Evolutionary conservation across 2,329 filamentous ascomycete genomes (phyloP), one percentile per base, ranked within the genome.

Genomic region (Plectosphaerella cucumerina): DNA sequence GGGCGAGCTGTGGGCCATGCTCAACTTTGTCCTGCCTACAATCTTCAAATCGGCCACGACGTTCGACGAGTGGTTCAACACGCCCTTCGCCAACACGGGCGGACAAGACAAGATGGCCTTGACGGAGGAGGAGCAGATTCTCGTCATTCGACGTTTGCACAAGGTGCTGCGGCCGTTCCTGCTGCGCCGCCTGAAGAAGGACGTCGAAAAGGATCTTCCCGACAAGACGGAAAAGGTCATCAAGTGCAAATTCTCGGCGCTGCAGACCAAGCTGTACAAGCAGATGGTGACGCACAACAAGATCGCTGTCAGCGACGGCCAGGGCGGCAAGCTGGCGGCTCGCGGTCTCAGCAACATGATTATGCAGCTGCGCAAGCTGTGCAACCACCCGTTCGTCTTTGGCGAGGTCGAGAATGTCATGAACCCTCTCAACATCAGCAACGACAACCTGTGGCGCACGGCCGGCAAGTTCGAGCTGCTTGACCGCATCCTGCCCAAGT

Each of bases 11-110:
- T 99, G 94, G 94, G 90, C 94, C 22, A 86, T 99, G 77, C 87
- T 99, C 63, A 99, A 99, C 74, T 99, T 99, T 69, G 94, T 97
- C 39, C 77, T 99, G 46, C 94, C 94, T 3, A 97, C 90, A 60
- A 99, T 99, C 59, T 99, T 99, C 85, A 99, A 99, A 69, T 97
- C 94, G 2, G 91, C 93, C 56, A 97, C 94, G 67, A 97, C 93
- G 2, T 99, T 99, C 65, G 94, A 99, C 68, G 94, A 99, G 69
- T 99, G 94, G 94, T 99, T 99, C 84, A 99, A 97, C 67, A 99
- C 94, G 22, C 94, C 94, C 0, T 99, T 99, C 68, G 94, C 94
- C 60, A 99, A 99, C 67, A 99, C 94, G 5, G 94, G 94, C 70
- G 86, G 90, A 39, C 93, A 97, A 71, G 94, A 99, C 71, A 96